Conservation (phyloP, 2,329 filamentous ascomycete species). For the Neocatenulostroma microsporum region DNA sequence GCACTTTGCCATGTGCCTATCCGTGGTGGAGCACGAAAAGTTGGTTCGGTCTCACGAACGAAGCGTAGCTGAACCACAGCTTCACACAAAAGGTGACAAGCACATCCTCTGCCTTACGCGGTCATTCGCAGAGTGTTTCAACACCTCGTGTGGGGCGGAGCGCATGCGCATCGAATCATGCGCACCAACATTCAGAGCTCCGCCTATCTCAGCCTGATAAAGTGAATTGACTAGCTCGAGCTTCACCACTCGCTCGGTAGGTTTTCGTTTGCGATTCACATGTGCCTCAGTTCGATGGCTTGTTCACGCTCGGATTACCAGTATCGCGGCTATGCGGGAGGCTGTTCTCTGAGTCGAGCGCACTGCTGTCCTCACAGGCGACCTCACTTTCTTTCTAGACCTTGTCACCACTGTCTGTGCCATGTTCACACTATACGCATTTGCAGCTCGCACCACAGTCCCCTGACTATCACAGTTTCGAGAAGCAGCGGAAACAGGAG, state of each 20-base stretch:
- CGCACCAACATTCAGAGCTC: not conserved
- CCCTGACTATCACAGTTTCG: not conserved
- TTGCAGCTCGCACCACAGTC: too few relatives aligned
- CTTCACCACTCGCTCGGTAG: not conserved
- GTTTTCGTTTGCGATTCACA: too few relatives aligned
- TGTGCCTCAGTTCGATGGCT: not conserved
- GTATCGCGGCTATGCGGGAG: slow-evolving; percentile 4
- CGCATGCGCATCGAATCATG: not conserved
- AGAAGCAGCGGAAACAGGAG: not conserved
- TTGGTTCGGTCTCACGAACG: not conserved
- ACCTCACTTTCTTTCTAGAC: too few relatives aligned
- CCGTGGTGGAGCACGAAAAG: not conserved
- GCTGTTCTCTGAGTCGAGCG: slow-evolving; percentile 1
- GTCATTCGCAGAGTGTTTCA: not conserved
- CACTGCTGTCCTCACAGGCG: not conserved
- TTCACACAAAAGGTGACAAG: not conserved
- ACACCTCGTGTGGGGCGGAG: too few relatives aligned
- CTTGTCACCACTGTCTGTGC: too few relatives aligned
- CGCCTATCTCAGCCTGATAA: not conserved
- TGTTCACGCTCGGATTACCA: not conserved
- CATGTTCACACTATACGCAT: too few relatives aligned
- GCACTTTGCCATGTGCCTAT: slow-evolving; percentile 2
- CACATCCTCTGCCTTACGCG: not conserved
- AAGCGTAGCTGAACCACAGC: not conserved
- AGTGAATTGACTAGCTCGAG: not conserved